Conservation (phyloP, 305 asterid species). For the Fraxinus velutina region DNA sequence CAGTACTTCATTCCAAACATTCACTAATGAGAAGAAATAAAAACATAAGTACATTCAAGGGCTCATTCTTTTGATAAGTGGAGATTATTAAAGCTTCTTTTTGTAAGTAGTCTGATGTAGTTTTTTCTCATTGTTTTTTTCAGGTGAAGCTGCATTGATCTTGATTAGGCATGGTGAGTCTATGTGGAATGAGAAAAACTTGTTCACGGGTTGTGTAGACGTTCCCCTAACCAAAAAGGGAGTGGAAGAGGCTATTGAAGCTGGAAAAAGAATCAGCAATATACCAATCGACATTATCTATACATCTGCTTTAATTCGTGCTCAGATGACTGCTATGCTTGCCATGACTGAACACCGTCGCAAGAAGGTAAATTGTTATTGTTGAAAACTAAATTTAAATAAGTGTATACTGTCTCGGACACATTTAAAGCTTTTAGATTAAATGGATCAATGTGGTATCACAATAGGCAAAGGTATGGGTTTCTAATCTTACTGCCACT, state of each 20-base stretch:
- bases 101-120: neutral
- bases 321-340: slow-evolving; percentile 98
- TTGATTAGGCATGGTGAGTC: slow-evolving; percentile 11
- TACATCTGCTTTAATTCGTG: slow-evolving; percentile 85
- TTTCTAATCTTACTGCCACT: neutral
- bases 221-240: slow-evolving; percentile 89
- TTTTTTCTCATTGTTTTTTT: neutral
- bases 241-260: slow-evolving; percentile 89
- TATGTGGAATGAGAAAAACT: slow-evolving; percentile 8
- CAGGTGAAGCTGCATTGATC: slow-evolving; percentile 58
- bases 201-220: slow-evolving; percentile 30
- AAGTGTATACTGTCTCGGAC: neutral
- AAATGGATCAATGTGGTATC: neutral
- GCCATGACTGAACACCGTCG: slow-evolving; percentile 50
- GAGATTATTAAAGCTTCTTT: neutral
- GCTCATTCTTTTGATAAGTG: neutral
- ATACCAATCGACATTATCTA: slow-evolving; percentile 88
- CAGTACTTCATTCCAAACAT: neutral
- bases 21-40: neutral
- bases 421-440: neutral
- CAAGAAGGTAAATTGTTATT: neutral
- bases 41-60: neutral
- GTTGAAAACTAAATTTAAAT: neutral
- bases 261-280: slow-evolving; percentile 84
- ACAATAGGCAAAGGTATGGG: neutral